Conservation (phyloP, 2,329 filamentous ascomycete species). For the Talaromyces amestolkiae region DNA sequence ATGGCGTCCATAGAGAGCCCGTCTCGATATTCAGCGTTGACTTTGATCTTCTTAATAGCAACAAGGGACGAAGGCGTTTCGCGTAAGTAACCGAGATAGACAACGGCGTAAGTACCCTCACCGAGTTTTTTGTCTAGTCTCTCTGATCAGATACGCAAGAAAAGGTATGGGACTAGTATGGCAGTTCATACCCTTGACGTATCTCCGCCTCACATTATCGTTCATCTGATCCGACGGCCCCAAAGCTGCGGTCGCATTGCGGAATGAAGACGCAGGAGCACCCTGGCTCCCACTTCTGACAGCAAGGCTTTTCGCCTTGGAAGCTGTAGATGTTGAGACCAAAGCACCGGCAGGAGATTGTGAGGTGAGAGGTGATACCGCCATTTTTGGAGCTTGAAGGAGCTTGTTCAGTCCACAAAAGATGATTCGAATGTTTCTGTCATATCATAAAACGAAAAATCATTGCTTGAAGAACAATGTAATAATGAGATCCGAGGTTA, state of each 20-base stretch:
- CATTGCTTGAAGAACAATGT: background rate
- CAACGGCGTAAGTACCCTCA: slow-evolving; percentile 94
- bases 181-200: slow-evolving; percentile 68
- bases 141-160: background rate
- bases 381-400: slow-evolving; percentile 28
- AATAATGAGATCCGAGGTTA: background rate
- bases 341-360: slow-evolving; percentile 37
- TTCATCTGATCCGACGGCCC: slow-evolving; percentile 72
- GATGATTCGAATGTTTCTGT: no score
- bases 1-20: slow-evolving; percentile 93
- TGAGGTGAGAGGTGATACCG: slow-evolving; percentile 44
- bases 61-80: slow-evolving; percentile 70
- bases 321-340: slow-evolving; percentile 32
- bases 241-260: slow-evolving; percentile 30
- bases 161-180: background rate
- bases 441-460: background rate
- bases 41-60: slow-evolving; percentile 61
- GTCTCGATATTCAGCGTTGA: slow-evolving; percentile 67
- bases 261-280: slow-evolving; percentile 21
- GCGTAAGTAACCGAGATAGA: slow-evolving; percentile 82
- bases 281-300: slow-evolving; percentile 30
- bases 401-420: background rate
- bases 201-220: slow-evolving; percentile 79
- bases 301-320: slow-evolving; percentile 35
- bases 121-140: slow-evolving; percentile 77